Base-by-base conservation (phyloP, 495 filamentous ascomycete species). In the Pseudomonodictys pantanalensis region DNA sequence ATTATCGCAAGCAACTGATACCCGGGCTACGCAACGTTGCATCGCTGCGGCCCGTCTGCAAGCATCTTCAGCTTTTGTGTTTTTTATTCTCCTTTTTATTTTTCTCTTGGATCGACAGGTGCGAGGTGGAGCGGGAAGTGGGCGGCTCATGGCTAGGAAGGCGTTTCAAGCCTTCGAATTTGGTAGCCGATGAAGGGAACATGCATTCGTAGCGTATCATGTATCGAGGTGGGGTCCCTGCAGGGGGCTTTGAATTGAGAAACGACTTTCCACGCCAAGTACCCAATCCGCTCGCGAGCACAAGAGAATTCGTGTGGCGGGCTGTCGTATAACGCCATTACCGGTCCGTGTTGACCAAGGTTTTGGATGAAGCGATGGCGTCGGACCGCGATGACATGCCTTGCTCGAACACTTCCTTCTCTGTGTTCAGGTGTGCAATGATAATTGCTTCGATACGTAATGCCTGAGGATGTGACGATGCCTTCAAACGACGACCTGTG, bases 181-280 rank as follows among this genome's bases (percentile, higher is more conserved):
- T 41, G 38, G 20, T 41, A n/a, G 38, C 38, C 4, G 38, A n/a
- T 4, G 22, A 23, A 7, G 43, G 43, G 43, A 22, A 23, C 43
- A 22, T 46, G 52, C 54, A 38, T 25, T 48, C 52, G 52, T 17
- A 56, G 22, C 39, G 26, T 50, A 50, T 9, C 47, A 26, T 26
- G 47, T 50, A 55, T 23, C 52, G 39, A 44, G 52, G 30, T 44
- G 15, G n/a, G 28, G 42, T 10, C 22, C 54, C 54, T 33, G 44
- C 42, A 57, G 54, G 54, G 54, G 44, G 29, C 26, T 7, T 48
- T 48, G 28, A 57, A 57, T 57, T 48, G 54, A 57, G 42, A 57
- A 57, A 47, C 28, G 28, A 57, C 44, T 57, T 48, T 35, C 28
- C 54, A 24, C 30, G 29, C 30, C 30, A 23, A 48, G 42, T 48